Base-by-base conservation (phyloP, 2,329 filamentous ascomycete genomes). In the Xylaria polymorpha region DNA sequence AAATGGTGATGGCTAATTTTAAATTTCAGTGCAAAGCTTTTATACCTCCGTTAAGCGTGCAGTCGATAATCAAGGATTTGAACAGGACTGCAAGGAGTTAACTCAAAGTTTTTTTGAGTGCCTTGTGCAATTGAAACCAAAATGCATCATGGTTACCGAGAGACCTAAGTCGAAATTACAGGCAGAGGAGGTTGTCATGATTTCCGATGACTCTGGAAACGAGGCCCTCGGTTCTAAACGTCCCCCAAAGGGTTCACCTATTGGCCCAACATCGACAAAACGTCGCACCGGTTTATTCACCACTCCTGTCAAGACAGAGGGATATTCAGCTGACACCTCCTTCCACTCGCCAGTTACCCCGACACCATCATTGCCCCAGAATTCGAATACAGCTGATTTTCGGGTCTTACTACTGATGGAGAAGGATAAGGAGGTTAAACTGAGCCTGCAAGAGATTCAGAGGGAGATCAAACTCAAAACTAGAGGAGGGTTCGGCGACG, bases 401-500 rank as follows among this genome's bases (percentile, higher is more conserved):
- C 50, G 35, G 9, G 18, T 10, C 18, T 10, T 10, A 32, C 29
- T 14, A 9, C 35, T 1, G 7, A 44, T 6, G 41, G 50, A 53
- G 29, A 22, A 22, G 14, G 32, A 14, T 1, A 43, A 15, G 25
- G 20, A n/a, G 7, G 18, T 51, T 10, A 41, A 22, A 22, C 6
- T 72, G 8, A 59, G 44, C 20, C 55, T 88, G 0, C 77, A 79
- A 2, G 79, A 84, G 41, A 85, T 92, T 0, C 83, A 84, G 0
- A 78, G 82, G 0, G 83, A 88, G 7, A 88, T 91, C 29, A 79
- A 81, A 29, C 78, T 82, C 2, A 86, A 85, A 14, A 85, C 84
- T 20, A 83, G 82, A 37, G 84, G 86, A 0, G 88, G 88, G 0
- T 82, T 88, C 64, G 86, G 86, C 0, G 84, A 85, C 2, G 82